Conservation (phyloP, 2,329 filamentous ascomycete genomes). For the Sclerotinia subarctica region DNA sequence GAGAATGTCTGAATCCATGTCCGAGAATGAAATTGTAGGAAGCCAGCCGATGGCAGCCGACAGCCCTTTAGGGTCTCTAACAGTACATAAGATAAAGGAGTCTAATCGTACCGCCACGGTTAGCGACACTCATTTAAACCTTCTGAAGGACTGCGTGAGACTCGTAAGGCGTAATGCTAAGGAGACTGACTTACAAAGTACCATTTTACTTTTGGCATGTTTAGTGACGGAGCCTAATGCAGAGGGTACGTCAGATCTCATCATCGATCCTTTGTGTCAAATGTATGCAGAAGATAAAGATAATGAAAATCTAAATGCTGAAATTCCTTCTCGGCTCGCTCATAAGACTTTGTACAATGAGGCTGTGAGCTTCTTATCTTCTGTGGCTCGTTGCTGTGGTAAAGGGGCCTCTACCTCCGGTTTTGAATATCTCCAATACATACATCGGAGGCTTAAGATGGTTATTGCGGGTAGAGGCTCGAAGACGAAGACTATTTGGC, state of each 20-base stretch:
- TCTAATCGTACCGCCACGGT: background rate
- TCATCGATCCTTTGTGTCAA: constrained; percentile 1
- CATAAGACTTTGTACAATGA: constrained; percentile 20
- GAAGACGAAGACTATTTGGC: constrained; percentile 23
- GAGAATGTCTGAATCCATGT: background rate
- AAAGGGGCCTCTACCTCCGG: constrained; percentile 40
- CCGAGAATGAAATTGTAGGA: background rate
- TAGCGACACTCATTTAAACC: background rate
- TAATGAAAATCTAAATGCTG: background rate
- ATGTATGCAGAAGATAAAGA: background rate
- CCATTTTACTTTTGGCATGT: constrained; percentile 30
- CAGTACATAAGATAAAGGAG: background rate
- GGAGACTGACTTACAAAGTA: constrained; percentile 7
- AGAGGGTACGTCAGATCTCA: constrained; percentile 1
- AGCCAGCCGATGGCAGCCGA: background rate
- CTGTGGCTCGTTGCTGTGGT: constrained; percentile 48
- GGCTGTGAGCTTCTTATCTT: constrained; percentile 42
- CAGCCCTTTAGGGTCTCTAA: background rate
- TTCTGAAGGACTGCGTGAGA: constrained; percentile 8
- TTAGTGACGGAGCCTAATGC: constrained; percentile 21
- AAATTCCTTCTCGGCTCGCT: background rate
- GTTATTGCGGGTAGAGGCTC: constrained; percentile 13
- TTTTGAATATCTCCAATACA: constrained; percentile 42
- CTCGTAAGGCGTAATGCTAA: constrained; percentile 1
- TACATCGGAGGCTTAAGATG: constrained; percentile 31